phyloP scores from a whole-genome alignment of 2,329 filamentous ascomycete species.

The Zelopaecilomyces penicillatus region DNA sequence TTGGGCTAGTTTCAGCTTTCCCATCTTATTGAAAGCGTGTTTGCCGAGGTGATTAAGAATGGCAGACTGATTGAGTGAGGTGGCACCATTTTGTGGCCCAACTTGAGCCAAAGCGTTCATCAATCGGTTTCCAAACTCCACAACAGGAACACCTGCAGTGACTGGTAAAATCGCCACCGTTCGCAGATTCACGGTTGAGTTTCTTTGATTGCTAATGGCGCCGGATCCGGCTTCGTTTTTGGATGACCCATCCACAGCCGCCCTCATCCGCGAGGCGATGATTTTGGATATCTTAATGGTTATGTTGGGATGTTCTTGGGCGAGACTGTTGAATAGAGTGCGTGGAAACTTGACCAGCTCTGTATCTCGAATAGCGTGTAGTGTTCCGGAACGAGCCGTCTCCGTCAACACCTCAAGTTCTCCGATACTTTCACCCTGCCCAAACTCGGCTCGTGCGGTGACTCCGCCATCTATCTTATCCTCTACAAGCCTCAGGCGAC shows the following conservation, averaged over 20 bases:
- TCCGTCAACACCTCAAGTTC: constrained; percentile 97
- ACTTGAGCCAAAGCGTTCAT: constrained; percentile 85
- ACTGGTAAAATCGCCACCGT: constrained; percentile 91
- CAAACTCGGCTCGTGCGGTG: constrained; percentile 82
- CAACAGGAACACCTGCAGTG: constrained; percentile 81
- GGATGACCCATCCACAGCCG: constrained; percentile 73
- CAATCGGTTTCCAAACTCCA: constrained; percentile 86
- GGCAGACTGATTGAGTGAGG: constrained; percentile 83
- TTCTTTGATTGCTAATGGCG: constrained; percentile 45
- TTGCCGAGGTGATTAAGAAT: constrained; percentile 92
- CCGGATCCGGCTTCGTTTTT: constrained; percentile 58
- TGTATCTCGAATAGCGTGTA: constrained; percentile 94
- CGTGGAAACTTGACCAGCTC: constrained; percentile 94
- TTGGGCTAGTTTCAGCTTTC: constrained; percentile 88
- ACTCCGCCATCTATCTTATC: constrained; percentile 75
- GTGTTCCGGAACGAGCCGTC: constrained; percentile 76
- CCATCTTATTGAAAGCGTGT: constrained; percentile 95
- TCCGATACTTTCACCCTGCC: constrained; percentile 94
- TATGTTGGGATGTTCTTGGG: constrained; percentile 93
- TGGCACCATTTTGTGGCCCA: constrained; percentile 81
- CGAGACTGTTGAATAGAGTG: constrained; percentile 93
- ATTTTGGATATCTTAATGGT: constrained; percentile 99
- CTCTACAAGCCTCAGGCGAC: constrained; percentile 74
- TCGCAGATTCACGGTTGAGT: constrained; percentile 83
- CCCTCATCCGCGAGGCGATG: constrained; percentile 89